Evolutionary conservation across 2,329 filamentous ascomycete genomes (phyloP), one percentile per base, ranked within the genome.

Genomic region (Cladobotryum mycophilum): DNA sequence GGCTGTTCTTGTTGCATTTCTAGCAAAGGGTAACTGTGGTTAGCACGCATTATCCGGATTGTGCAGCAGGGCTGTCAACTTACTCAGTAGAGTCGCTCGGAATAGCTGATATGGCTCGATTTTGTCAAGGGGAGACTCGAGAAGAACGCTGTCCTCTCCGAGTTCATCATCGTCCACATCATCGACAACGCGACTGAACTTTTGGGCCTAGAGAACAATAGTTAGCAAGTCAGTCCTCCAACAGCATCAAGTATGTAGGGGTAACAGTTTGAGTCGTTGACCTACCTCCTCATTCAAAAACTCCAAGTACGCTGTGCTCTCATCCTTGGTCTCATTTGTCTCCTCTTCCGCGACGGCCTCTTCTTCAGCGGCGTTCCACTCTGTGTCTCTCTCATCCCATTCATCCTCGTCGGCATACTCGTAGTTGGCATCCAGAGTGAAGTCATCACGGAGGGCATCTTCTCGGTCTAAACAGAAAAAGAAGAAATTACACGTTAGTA

Each of bases 71-170:
- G 9, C 11, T 12, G 17, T 25, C 14, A 18, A 82, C 88, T 69
- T 82, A 96, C 91, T 86, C 64, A 92, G 70, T 58, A 97, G 75
- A 15, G 88, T 85, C 55, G 80, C 77, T 66, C 89, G 86, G 79
- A 99, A 96, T 55, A 96, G 76, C 65, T 85, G 81, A 64, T 99
- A 99, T 2, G 92, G 91, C 71, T 99, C 93, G 55, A 99, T 79
- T 72, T 93, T 93, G 69, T 99, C 93, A 20, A 99, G 78, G 14
- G 92, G 91, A 12, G 92, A 95, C 70, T 99, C 93, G 2, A 99
- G 81, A 47, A 97, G 76, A 53, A 89, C 87, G 66, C 91, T 92
- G 62, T 97, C 93, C 67, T 97, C 92, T 15, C 95, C 82, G 42
- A 96, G 84, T 49, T 96, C 91, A 50, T 95, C 90, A 22, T 91